Evolutionary conservation across 441 rosid genomes (phyloP).

Genomic region (Flueggea neowawraea): DNA sequence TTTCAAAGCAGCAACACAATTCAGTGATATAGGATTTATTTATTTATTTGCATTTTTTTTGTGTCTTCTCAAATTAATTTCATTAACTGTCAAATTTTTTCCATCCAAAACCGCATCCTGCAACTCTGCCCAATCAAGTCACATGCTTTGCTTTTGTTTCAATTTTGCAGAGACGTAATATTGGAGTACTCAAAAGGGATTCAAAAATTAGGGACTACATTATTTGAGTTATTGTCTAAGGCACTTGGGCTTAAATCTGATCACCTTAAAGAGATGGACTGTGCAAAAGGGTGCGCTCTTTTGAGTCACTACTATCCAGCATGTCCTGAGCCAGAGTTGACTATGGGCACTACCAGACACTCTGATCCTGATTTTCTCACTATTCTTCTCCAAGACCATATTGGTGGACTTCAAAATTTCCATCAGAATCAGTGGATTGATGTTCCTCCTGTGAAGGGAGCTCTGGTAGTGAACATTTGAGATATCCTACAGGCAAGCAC

Average conservation of each 20-base stretch:
- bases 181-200: conserved; percentile 22
- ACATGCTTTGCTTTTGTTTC: no score
- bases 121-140: neutral
- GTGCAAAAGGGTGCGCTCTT: conserved; percentile 14
- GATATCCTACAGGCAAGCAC: conserved; percentile 28
- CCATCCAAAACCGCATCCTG: no score
- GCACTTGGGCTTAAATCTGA: conserved; percentile 26
- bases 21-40: no score
- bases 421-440: conserved; percentile 22
- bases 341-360: conserved; percentile 27
- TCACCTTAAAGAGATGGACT: conserved; percentile 26
- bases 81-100: no score
- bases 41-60: no score
- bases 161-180: conserved; percentile 18
- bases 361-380: conserved; percentile 30
- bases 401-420: conserved; percentile 36
- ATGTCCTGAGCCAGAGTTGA: conserved; percentile 29
- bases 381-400: conserved; percentile 32
- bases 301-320: conserved; percentile 36
- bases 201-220: neutral
- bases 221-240: conserved; percentile 28
- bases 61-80: no score
- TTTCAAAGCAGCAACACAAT: no score
- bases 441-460: conserved; percentile 25
- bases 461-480: conserved; percentile 25